Evolutionary conservation across 192 early-diverging fungal genomes (phyloP).

Genomic region (Umbelopsis vinacea): DNA sequence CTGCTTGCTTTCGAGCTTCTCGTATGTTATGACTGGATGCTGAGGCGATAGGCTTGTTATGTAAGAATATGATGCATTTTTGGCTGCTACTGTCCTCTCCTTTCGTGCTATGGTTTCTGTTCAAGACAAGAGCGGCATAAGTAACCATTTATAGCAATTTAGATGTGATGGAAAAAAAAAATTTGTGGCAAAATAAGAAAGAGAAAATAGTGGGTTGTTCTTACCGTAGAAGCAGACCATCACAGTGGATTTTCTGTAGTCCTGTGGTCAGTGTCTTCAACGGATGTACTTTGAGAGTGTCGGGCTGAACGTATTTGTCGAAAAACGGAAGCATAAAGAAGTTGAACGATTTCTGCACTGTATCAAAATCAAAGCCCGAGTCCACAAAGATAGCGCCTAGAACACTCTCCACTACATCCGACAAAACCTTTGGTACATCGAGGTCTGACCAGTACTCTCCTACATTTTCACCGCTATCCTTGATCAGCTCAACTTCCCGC

Average conservation of each 20-base stretch:
- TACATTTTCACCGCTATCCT: constrained; percentile 35
- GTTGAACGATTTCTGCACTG: constrained; percentile 47
- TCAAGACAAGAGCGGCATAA: not conserved
- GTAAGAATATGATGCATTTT: constrained; percentile 49
- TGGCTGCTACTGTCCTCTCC: constrained; percentile 25
- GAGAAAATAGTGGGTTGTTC: not conserved
- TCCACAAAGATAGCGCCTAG: constrained; percentile 89
- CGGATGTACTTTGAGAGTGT: constrained; percentile 53
- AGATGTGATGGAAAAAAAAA: not conserved
- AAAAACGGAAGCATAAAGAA: constrained; percentile 44
- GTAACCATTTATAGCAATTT: constrained; percentile 8
- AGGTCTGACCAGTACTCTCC: constrained; percentile 80
- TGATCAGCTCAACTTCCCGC: constrained; percentile 48
- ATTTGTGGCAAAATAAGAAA: not conserved
- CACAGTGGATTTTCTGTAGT: constrained; percentile 52
- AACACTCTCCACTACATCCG: constrained; percentile 89
- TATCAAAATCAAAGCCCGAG: constrained; percentile 65
- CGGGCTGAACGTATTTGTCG: constrained; percentile 46
- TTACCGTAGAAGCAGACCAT: constrained; percentile 44
- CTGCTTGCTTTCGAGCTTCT: constrained; percentile 46
- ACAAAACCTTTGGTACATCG: constrained; percentile 86
- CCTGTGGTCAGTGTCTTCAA: constrained; percentile 36
- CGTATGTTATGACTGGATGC: constrained; percentile 43
- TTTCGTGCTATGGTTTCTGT: constrained; percentile 40
- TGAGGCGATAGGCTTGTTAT: constrained; percentile 35